A percentile compares a stretch with the other conserved stretches of the same genome.
These are phyloP conservation scores for Fusarium sp. DNA, from an alignment of 2,329 filamentous ascomycete species.

Conservation along the genomic window DNA sequence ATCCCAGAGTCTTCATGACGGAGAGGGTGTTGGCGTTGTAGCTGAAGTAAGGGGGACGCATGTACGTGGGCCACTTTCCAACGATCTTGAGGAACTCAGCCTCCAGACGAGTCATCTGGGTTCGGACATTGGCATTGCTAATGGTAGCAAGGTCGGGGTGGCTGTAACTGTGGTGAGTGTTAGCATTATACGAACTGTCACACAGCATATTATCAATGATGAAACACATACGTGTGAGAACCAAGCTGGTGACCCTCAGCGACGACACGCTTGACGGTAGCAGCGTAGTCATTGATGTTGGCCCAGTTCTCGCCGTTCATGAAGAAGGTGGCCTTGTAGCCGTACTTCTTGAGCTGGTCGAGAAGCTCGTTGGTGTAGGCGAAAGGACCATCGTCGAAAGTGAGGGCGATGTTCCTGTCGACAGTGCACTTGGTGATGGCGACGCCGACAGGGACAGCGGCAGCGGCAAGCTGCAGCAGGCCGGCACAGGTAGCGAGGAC, in stretches of 20 bases:
- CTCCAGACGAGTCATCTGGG: slow-evolving; percentile 51
- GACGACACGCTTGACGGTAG: slow-evolving; percentile 51
- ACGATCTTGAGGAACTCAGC: slow-evolving; percentile 46
- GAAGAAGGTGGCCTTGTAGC: slow-evolving; percentile 34
- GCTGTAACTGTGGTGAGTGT: slow-evolving; percentile 50
- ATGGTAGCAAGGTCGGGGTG: slow-evolving; percentile 49
- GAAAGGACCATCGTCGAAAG: slow-evolving; percentile 22
- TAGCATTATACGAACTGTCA: background rate
- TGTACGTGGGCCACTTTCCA: slow-evolving; percentile 47
- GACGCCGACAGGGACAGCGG: slow-evolving; percentile 14
- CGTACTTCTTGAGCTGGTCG: slow-evolving; percentile 24
- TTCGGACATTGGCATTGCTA: slow-evolving; percentile 33
- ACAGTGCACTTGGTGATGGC: slow-evolving; percentile 21
- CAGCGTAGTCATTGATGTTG: slow-evolving; percentile 33
- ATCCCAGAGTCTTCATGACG: slow-evolving; percentile 52
- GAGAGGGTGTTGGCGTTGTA: slow-evolving; percentile 44
- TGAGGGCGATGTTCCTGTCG: slow-evolving; percentile 24
- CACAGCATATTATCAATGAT: background rate
- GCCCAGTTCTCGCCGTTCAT: slow-evolving; percentile 39
- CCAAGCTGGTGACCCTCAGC: slow-evolving; percentile 63
- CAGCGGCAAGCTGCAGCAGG: slow-evolving; percentile 15
- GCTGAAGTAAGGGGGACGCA: slow-evolving; percentile 51
- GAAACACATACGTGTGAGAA: slow-evolving; percentile 43
- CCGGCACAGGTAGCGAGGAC: slow-evolving; percentile 19
- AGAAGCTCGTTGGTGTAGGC: slow-evolving; percentile 26